Base-by-base conservation (phyloP, 2,329 filamentous ascomycete genomes). In the Volutella citrinella region DNA sequence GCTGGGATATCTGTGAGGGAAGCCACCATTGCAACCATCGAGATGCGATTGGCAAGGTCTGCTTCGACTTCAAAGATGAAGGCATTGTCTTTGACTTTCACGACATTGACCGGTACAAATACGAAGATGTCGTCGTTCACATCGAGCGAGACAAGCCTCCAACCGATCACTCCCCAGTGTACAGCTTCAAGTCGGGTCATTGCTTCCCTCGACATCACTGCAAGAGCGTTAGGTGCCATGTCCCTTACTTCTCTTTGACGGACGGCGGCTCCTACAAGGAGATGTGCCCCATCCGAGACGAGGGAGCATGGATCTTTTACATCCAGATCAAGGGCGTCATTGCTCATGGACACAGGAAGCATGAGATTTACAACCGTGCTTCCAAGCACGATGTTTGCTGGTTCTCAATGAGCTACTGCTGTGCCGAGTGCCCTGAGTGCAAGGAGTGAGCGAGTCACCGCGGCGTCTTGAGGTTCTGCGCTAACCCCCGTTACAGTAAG, bases 231-330 rank as follows among this genome's bases (percentile, higher is more conserved):
- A 49, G 45, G 32, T 54, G 51, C 19, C 41, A 51, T 15, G 39
- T 52, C 8, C 51, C 51, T 7, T 54, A 46, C 27, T 51, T 49
- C 29, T 49, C 49, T 8, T 27, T 54, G 15, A 45, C 46, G 16
- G 37, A 49, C 19, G 51, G 48, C 5, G 48, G 48, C 20, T 50
- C 46, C 5, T 42, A 45, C 37, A 32, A 43, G 20, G 42, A 54
- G 17, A 43, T 54, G 33, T 54, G 51, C 36, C 51, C 51, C 24
- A 38, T 54, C 13, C 23, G 49, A 26, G 46, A 38, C 10, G 38
- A 51, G 12, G 51, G 51, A n/a, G 47, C 49, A 14, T 54, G 51
- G 51, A 44, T 48, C 36, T 51, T 49, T 18, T 54, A 54, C 33
- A 48, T 54, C 32, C 46, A 46, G 40, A 43, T 55, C 38, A 48